Evolutionary conservation across 2,329 filamentous ascomycete species (phyloP), one percentile per base, ranked within the genome.

Genomic region (Phoma sp.): DNA sequence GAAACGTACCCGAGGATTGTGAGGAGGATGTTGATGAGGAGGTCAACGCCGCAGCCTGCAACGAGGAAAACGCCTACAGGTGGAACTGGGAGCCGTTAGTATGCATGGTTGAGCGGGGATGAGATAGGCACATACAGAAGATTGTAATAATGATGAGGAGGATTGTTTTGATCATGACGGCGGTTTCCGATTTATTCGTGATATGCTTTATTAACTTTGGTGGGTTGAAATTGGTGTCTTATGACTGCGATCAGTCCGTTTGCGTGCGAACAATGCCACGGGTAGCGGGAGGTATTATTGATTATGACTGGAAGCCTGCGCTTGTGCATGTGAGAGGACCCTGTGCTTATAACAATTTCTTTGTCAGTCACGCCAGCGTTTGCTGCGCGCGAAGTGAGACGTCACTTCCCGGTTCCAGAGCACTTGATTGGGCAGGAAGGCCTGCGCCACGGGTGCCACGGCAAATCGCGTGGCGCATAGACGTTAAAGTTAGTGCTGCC

Each of bases 21-120:
- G 11, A 81, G 72, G n/a, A 69, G 64, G 43, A 81, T 75, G 68
- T 80, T 81, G 67, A 81, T 80, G 37, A 80, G 65, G 1, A 81
- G 62, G 56, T 82, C 80, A 18, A 74, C 72, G 55, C 79, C 78
- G 65, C 79, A 82, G 56, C 80, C 80, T n/a, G 79, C 74, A 42
- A 81, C 72, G 50, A 78, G 61, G 67, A 76, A 78, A 64, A 81
- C 80, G 52, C 78, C 80, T 11, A 81, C 57, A 17, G 79, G 79
- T n/a, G 80, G 80, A 33, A 80, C 77, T 79, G 60, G 20, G 14
- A 20, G 40, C 34, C 28, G 34, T 54, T 18, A 54, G 40, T 23
- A 14, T 32, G 5, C 33, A 3, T 17, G n/a, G 15, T 7, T 20
- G 7, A 28, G 33, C 20, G 18, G 20, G 11, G 25, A 17, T 17